A percentile compares a stretch with the other conserved stretches of the same genome.
These are phyloP conservation scores for Lipomyces sp. DNA, from an alignment of 805 yeast genomes.

Conservation along the genomic window DNA sequence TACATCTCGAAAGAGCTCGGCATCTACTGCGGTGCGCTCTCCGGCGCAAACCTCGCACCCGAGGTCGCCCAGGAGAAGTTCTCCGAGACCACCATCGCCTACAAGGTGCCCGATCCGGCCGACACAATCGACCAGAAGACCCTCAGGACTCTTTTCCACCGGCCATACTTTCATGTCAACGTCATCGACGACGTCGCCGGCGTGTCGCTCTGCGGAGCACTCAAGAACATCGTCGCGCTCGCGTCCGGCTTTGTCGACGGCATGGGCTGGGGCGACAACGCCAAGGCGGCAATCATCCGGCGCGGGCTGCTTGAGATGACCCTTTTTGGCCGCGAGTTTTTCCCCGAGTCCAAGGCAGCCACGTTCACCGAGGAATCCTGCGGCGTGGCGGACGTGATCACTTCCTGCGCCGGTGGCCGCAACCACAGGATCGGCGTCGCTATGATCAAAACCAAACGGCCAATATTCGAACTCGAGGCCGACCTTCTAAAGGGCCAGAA, in stretches of 20 bases:
- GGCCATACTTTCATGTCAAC: slow-evolving; percentile 96
- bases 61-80: slow-evolving; percentile 94
- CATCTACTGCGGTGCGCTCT: slow-evolving; percentile 89
- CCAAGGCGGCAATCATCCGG: slow-evolving; percentile 96
- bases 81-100: slow-evolving; percentile 98
- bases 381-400: slow-evolving; percentile 97
- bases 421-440: slow-evolving; percentile 67
- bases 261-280: slow-evolving; percentile 98
- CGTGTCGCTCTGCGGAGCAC: slow-evolving; percentile 93
- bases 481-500: slow-evolving; percentile 90
- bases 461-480: slow-evolving; percentile 79
- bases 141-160: slow-evolving; percentile 77
- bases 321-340: slow-evolving; percentile 77
- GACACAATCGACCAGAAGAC: slow-evolving; percentile 14
- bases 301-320: slow-evolving; percentile 89
- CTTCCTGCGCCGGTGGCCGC: slow-evolving; percentile 97
- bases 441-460: slow-evolving; percentile 49
- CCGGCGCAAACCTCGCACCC: slow-evolving; percentile 96
- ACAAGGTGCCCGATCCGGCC: slow-evolving; percentile 52
- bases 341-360: slow-evolving; percentile 61
- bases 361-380: slow-evolving; percentile 93
- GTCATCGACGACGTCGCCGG: slow-evolving; percentile 93
- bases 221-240: slow-evolving; percentile 92
- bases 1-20: slow-evolving; percentile 77
- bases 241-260: slow-evolving; percentile 98